Conservation (phyloP, 129 eudicot species). For the Calendula officinalis region DNA sequence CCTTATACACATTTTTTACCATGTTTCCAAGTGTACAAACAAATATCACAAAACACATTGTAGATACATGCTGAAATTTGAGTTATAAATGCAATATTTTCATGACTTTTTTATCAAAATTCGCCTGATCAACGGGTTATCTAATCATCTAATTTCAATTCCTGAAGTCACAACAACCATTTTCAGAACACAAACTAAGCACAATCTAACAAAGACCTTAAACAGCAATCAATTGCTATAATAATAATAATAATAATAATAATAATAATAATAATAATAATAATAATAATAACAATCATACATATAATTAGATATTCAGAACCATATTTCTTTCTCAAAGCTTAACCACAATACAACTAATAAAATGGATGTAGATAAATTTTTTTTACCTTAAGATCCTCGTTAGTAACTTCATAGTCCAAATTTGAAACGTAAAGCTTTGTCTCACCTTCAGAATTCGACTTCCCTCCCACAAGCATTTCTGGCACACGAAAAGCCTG, state of each 20-base stretch:
- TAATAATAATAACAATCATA: too few relatives aligned
- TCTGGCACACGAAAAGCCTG: conserved; percentile 42
- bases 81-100: too few relatives aligned
- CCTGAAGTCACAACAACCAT: not conserved
- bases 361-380: not conserved
- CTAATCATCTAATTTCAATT: not conserved
- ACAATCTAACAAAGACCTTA: not conserved
- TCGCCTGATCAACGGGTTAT: too few relatives aligned
- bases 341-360: not conserved
- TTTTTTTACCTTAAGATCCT: conserved; percentile 47
- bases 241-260: too few relatives aligned
- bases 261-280: too few relatives aligned
- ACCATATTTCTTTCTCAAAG: conserved; percentile 1
- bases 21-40: not conserved
- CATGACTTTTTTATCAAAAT: too few relatives aligned
- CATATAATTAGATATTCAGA: too few relatives aligned
- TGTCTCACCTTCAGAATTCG: conserved; percentile 34
- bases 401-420: conserved; percentile 48
- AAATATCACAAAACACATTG: too few relatives aligned
- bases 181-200: too few relatives aligned
- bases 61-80: too few relatives aligned
- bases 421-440: conserved; percentile 51
- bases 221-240: not conserved
- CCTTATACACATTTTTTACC: not conserved
- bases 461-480: conserved; percentile 29